These are phyloP conservation scores for Psilocybe tampanensis DNA, from an alignment of 768 basidiomycete species.

Conservation along the genomic window DNA sequence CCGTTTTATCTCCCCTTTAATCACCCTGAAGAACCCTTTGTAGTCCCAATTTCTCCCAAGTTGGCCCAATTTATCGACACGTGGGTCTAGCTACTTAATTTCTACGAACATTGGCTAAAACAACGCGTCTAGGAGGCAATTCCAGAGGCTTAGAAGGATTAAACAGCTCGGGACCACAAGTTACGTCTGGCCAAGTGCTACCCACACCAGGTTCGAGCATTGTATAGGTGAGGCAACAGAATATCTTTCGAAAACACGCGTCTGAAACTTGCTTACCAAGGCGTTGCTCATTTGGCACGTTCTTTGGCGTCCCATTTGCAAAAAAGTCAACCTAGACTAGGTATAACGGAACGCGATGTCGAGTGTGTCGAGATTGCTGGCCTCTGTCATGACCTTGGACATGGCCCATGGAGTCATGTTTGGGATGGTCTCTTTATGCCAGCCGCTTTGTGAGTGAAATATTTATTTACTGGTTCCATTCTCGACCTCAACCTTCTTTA, in stretches of 20 bases:
- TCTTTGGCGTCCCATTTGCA: slow-evolving; percentile 61
- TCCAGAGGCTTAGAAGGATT: slow-evolving; percentile 75
- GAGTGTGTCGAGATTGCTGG: slow-evolving; percentile 81
- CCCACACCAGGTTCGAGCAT: slow-evolving; percentile 85
- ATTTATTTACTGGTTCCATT: background rate
- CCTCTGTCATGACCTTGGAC: slow-evolving; percentile 83
- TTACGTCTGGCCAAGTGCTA: slow-evolving; percentile 76
- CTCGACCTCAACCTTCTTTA: background rate
- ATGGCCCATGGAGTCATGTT: slow-evolving; percentile 86
- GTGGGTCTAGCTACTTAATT: slow-evolving; percentile 38
- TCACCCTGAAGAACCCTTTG: background rate
- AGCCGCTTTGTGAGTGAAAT: slow-evolving; percentile 51
- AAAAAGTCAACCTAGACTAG: slow-evolving; percentile 58
- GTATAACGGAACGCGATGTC: slow-evolving; percentile 72
- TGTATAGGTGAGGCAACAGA: slow-evolving; percentile 58
- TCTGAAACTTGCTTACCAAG: slow-evolving; percentile 39
- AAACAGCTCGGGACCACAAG: slow-evolving; percentile 82
- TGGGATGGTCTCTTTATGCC: slow-evolving; percentile 82
- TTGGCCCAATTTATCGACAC: slow-evolving; percentile 64
- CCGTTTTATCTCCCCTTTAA: slow-evolving; percentile 6
- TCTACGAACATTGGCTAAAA: slow-evolving; percentile 5
- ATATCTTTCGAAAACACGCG: slow-evolving; percentile 2
- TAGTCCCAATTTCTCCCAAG: slow-evolving; percentile 39
- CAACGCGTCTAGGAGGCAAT: slow-evolving; percentile 53
- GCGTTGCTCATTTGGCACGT: slow-evolving; percentile 75